These are phyloP conservation scores for Calycina herbarum DNA, from an alignment of 2,329 filamentous ascomycete genomes.

Conservation along the genomic window DNA sequence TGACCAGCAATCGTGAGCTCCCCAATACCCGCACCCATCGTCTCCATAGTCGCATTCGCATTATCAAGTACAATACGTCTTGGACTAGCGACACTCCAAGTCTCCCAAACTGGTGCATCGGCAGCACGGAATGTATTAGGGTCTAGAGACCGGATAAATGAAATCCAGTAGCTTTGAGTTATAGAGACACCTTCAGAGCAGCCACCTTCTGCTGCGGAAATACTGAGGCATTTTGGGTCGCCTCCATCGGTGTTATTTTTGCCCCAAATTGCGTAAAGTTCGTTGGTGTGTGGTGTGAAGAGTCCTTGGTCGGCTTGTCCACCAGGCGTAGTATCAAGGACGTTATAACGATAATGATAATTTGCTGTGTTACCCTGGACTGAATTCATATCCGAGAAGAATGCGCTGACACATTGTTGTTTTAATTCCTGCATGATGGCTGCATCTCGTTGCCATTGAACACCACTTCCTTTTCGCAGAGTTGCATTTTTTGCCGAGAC, in stretches of 20 bases:
- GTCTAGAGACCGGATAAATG: slow-evolving; percentile 65
- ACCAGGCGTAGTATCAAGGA: slow-evolving; percentile 53
- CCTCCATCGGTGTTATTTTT: slow-evolving; percentile 41
- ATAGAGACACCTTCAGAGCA: slow-evolving; percentile 60
- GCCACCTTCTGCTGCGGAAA: slow-evolving; percentile 34
- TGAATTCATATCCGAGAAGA: slow-evolving; percentile 19
- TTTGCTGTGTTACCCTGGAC: slow-evolving; percentile 38
- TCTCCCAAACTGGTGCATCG: slow-evolving; percentile 13
- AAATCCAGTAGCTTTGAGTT: slow-evolving; percentile 71
- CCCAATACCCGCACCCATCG: slow-evolving; percentile 10
- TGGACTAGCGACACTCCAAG: slow-evolving; percentile 7
- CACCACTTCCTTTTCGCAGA: slow-evolving; percentile 8
- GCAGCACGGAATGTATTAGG: slow-evolving; percentile 52
- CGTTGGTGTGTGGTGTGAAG: slow-evolving; percentile 66
- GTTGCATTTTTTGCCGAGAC: neutral
- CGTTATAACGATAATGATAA: slow-evolving; percentile 64
- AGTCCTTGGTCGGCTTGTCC: slow-evolving; percentile 50
- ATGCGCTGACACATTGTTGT: slow-evolving; percentile 10
- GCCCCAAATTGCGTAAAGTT: slow-evolving; percentile 68
- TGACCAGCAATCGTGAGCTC: neutral
- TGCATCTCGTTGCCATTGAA: slow-evolving; percentile 20
- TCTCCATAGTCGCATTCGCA: slow-evolving; percentile 13
- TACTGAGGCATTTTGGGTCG: slow-evolving; percentile 47
- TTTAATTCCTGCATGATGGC: slow-evolving; percentile 12
- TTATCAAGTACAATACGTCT: slow-evolving; percentile 13